phyloP scores from a whole-genome alignment of 257 asterid genomes.

The Lantana camara region DNA sequence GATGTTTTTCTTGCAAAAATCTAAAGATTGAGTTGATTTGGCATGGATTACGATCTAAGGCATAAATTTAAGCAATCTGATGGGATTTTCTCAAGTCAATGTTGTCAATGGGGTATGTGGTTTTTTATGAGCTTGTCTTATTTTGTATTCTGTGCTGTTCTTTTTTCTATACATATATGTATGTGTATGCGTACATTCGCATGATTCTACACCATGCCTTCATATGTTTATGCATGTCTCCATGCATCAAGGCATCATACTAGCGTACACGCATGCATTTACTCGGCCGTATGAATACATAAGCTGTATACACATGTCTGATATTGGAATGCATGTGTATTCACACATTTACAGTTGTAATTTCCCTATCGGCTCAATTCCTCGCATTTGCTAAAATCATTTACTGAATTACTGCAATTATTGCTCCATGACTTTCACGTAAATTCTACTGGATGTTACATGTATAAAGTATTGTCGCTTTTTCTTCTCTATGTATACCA shows the following conservation, averaged over 20 bases:
- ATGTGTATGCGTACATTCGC: no score
- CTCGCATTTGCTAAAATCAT: background rate
- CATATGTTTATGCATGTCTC: background rate
- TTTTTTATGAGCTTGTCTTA: no score
- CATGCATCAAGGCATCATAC: background rate
- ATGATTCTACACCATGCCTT: no score
- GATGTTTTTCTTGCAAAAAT: no score
- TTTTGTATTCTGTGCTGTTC: background rate
- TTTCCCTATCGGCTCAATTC: background rate
- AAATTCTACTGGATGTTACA: background rate
- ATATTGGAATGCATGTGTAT: background rate
- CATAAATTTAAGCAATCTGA: background rate
- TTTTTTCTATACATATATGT: no score
- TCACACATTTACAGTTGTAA: background rate
- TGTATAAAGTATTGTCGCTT: background rate
- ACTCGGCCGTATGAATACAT: no score
- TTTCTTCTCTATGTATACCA: slow-evolving; percentile 1
- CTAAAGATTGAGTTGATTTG: no score
- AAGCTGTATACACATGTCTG: no score
- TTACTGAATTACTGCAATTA: slow-evolving; percentile 9
- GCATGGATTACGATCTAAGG: no score
- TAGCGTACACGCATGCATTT: no score
- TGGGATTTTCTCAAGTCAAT: background rate
- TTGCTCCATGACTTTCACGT: background rate
- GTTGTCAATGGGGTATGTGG: no score